Percentiles rank a stretch among this genome's conserved stretches.
phyloP scores from a whole-genome alignment of 2,329 filamentous ascomycete genomes.

The Colletotrichum zoysiae region DNA sequence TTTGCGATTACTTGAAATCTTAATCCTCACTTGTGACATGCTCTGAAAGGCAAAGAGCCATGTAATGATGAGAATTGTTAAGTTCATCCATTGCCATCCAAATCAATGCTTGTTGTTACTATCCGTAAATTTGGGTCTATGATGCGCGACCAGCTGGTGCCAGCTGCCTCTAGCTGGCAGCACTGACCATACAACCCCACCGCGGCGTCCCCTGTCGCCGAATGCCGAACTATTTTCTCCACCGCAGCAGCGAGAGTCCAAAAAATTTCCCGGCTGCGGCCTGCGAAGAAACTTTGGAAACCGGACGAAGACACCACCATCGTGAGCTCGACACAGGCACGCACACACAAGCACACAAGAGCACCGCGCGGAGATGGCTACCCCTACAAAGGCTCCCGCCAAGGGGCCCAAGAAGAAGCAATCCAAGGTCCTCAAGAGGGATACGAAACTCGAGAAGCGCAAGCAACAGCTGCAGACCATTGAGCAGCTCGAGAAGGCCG shows the following conservation, averaged over 20 bases:
- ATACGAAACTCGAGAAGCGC: constrained; percentile 45
- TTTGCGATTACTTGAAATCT: too few species aligned
- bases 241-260: constrained; percentile 16
- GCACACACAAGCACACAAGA: not conserved
- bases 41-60: too few species aligned
- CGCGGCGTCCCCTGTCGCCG: constrained; percentile 35
- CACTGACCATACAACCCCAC: not conserved
- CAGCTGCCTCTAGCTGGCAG: not conserved
- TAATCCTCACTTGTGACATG: too few species aligned
- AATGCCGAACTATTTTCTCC: constrained; percentile 39
- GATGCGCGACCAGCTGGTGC: too few species aligned
- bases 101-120: too few species aligned
- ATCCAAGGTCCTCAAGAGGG: constrained; percentile 52
- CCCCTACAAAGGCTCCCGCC: constrained; percentile 44
- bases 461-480: constrained; percentile 58
- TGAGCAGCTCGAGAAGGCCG: constrained; percentile 53
- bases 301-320: constrained; percentile 6
- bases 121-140: too few species aligned
- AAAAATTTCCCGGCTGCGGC: constrained; percentile 37
- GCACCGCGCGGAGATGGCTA: constrained; percentile 27
- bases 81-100: too few species aligned
- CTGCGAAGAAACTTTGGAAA: constrained; percentile 13
- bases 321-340: constrained; percentile 5
- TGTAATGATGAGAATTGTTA: too few species aligned
- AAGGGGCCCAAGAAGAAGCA: constrained; percentile 45